A percentile compares a stretch with the other conserved stretches of the same genome.
Evolutionary conservation across 768 basidiomycete species (phyloP).

Genomic region (Kwoniella sp.): DNA sequence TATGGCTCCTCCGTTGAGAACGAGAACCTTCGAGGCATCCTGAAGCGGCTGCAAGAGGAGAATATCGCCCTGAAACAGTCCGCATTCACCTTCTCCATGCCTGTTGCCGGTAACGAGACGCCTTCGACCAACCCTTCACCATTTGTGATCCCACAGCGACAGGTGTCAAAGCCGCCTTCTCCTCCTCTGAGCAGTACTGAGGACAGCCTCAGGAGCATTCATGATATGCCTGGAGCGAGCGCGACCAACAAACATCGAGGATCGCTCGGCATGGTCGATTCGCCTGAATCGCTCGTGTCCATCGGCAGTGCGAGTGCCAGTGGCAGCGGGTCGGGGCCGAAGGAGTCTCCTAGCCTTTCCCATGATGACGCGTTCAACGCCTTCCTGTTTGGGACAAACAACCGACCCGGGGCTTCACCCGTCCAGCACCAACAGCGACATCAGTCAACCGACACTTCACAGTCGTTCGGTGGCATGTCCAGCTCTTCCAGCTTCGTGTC

Average conservation of each 20-base stretch:
- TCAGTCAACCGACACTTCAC: background rate
- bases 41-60: constrained; percentile 78
- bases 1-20: constrained; percentile 70
- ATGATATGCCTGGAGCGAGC: constrained; percentile 19
- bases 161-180: constrained; percentile 27
- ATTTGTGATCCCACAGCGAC: constrained; percentile 1
- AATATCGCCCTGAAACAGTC: constrained; percentile 74
- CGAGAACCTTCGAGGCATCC: constrained; percentile 79
- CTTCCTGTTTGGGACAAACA: constrained; percentile 14
- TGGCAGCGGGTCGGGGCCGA: constrained; percentile 5
- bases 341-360: constrained; percentile 5
- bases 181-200: constrained; percentile 27
- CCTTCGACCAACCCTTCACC: constrained; percentile 4
- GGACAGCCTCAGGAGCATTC: constrained; percentile 24
- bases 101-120: constrained; percentile 50
- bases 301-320: constrained; percentile 8
- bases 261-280: constrained; percentile 14
- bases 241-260: no score
- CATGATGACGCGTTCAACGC: constrained; percentile 27
- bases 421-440: background rate
- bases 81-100: constrained; percentile 78
- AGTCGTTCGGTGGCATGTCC: constrained; percentile 15
- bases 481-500: constrained; percentile 1
- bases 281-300: constrained; percentile 30
- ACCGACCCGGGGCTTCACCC: background rate